These are phyloP conservation scores for Linanthus parryae DNA, from an alignment of 148 eudicot species.

Conservation along the genomic window DNA sequence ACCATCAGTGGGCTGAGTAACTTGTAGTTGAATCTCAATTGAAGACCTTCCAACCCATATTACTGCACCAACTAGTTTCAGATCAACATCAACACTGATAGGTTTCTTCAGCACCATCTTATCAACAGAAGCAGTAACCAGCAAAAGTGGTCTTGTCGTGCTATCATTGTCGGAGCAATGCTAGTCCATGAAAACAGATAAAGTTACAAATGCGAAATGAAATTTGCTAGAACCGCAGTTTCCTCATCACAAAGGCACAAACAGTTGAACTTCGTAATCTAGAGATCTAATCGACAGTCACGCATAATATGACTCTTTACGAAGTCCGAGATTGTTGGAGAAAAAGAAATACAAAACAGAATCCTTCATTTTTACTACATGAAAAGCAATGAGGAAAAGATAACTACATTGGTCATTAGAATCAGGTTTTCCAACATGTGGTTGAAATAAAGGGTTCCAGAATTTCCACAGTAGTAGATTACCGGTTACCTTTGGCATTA, in stretches of 20 bases:
- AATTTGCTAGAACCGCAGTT: neutral
- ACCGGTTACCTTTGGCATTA: too few relatives aligned
- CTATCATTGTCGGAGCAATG: slow-evolving; percentile 87
- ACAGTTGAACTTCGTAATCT: neutral
- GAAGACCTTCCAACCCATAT: slow-evolving; percentile 96
- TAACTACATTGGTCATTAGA: too few relatives aligned
- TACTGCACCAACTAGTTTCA: slow-evolving; percentile 78
- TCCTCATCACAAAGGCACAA: neutral
- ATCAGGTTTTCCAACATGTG: too few relatives aligned
- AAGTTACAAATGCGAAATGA: slow-evolving; percentile 2
- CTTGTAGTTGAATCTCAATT: slow-evolving; percentile 93
- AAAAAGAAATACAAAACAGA: neutral
- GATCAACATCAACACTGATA: slow-evolving; percentile 70
- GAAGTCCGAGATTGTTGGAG: too few relatives aligned
- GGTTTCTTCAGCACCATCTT: slow-evolving; percentile 84
- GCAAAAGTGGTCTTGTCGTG: slow-evolving; percentile 82
- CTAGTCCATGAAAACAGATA: slow-evolving; percentile 32
- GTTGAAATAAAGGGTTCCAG: too few relatives aligned
- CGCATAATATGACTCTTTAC: too few relatives aligned
- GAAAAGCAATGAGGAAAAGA: too few relatives aligned
- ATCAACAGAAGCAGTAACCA: slow-evolving; percentile 96
- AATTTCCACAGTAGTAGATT: too few relatives aligned
- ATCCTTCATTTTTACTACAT: too few relatives aligned
- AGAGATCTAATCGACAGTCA: neutral
- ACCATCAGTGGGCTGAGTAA: slow-evolving; percentile 66